These are phyloP conservation scores for Penicillium sp. DNA, from an alignment of 2,329 filamentous ascomycete genomes.

Conservation along the genomic window DNA sequence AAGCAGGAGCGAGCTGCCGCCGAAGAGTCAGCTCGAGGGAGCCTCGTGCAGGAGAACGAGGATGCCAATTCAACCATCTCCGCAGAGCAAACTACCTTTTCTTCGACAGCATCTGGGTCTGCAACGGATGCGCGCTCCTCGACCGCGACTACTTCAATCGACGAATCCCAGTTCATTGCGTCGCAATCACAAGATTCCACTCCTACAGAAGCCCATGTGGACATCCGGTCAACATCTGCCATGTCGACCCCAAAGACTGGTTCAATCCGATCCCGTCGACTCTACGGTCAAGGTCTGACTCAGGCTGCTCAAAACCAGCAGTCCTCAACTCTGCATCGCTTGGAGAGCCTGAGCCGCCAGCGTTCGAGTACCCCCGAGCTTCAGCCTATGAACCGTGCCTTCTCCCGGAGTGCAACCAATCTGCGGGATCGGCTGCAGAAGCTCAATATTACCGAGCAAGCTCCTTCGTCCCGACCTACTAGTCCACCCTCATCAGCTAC, in stretches of 20 bases:
- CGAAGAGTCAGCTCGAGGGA: constrained; percentile 38
- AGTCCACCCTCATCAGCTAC: constrained; percentile 46
- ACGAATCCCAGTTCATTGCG: constrained; percentile 59
- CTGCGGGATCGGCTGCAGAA: constrained; percentile 53
- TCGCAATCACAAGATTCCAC: constrained; percentile 25
- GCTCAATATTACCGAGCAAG: constrained; percentile 28
- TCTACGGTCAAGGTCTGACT: constrained; percentile 80
- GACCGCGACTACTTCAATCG: constrained; percentile 82
- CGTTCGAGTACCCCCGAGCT: constrained; percentile 56
- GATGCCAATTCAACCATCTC: constrained; percentile 59
- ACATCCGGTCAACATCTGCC: constrained; percentile 26
- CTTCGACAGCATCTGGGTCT: constrained; percentile 74
- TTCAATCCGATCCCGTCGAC: constrained; percentile 66
- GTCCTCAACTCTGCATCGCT: constrained; percentile 68
- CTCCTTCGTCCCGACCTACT: constrained; percentile 23
- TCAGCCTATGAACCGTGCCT: constrained; percentile 45
- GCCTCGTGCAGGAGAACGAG: constrained; percentile 41
- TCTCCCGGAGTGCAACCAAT: constrained; percentile 63
- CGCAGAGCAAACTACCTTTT: constrained; percentile 75
- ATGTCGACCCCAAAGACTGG: constrained; percentile 57
- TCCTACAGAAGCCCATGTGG: constrained; percentile 20
- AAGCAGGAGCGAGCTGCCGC: constrained; percentile 50
- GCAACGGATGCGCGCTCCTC: constrained; percentile 70
- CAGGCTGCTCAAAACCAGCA: constrained; percentile 81
- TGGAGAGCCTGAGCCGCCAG: constrained; percentile 74